Conservation (phyloP, 2,329 filamentous ascomycete species). For the Aspergillus pseudoviridinutans region DNA sequence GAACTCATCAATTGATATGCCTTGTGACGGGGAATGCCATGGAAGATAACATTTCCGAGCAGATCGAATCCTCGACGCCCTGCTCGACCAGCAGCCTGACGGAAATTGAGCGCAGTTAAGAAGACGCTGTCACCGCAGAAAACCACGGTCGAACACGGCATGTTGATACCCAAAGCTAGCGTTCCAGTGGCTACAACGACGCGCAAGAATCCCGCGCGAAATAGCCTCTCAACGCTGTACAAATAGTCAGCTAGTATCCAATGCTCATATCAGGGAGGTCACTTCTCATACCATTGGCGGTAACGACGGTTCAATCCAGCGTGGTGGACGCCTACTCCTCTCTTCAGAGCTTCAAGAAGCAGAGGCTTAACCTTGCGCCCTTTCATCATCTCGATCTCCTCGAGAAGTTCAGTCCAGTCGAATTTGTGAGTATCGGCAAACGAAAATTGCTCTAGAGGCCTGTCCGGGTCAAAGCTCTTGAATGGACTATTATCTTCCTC, state of each 20-base stretch:
- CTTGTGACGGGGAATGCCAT: conserved; percentile 58
- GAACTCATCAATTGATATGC: conserved; percentile 68
- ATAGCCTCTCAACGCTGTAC: conserved; percentile 46
- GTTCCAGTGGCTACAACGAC: conserved; percentile 74
- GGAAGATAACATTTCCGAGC: conserved; percentile 77
- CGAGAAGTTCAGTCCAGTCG: not conserved
- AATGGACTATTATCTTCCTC: conserved; percentile 48
- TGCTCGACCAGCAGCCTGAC: conserved; percentile 72
- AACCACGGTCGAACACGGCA: conserved; percentile 78
- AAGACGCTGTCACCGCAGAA: conserved; percentile 71
- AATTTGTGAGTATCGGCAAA: conserved; percentile 52
- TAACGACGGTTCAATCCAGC: conserved; percentile 76
- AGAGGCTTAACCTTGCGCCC: not conserved
- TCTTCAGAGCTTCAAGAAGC: conserved; percentile 58
- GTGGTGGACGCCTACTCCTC: conserved; percentile 74
- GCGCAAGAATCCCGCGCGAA: conserved; percentile 62
- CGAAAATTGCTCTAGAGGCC: conserved; percentile 44
- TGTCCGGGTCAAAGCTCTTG: conserved; percentile 65
- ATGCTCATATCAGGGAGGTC: conserved; percentile 11
- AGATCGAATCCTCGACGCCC: conserved; percentile 77
- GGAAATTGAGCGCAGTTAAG: conserved; percentile 70
- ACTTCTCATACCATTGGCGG: conserved; percentile 55
- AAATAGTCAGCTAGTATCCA: not conserved
- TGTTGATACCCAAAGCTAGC: conserved; percentile 73
- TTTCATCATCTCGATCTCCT: not conserved